Conservation (phyloP, 306 rosid genomes). For the Castanea sativa region DNA sequence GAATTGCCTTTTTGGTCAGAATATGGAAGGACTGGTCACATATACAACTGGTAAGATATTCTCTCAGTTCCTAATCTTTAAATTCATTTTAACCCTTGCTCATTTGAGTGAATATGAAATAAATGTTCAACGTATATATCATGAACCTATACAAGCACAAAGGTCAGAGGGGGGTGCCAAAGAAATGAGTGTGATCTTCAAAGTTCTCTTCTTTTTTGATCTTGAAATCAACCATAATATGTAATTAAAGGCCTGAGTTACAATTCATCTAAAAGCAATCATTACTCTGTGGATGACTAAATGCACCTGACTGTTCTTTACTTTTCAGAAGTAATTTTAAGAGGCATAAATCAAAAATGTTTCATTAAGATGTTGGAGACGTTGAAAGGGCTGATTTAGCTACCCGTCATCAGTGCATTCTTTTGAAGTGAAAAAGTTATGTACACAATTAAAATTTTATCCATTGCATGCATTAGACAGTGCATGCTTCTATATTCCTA, state of each 20-base stretch:
- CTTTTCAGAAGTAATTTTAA: background rate
- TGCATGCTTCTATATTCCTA: background rate
- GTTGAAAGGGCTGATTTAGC: background rate
- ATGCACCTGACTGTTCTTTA: background rate
- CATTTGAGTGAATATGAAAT: background rate
- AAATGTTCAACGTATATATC: background rate
- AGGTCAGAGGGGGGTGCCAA: background rate
- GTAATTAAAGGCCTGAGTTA: background rate
- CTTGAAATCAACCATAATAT: background rate
- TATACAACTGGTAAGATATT: slow-evolving; percentile 76
- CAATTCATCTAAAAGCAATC: background rate
- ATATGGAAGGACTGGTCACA: slow-evolving; percentile 81
- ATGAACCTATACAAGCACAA: background rate
- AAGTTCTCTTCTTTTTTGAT: background rate
- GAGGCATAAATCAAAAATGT: background rate
- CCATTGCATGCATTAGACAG: background rate
- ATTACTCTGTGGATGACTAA: background rate
- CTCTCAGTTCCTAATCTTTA: background rate
- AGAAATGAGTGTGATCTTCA: background rate
- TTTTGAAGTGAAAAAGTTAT: background rate
- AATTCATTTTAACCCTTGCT: background rate
- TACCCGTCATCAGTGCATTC: background rate
- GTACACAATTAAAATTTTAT: background rate
- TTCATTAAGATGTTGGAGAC: background rate
- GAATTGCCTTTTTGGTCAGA: slow-evolving; percentile 40